Base-by-base conservation (phyloP, 129 eudicot species). In the Heracleum sosnowskyi region DNA sequence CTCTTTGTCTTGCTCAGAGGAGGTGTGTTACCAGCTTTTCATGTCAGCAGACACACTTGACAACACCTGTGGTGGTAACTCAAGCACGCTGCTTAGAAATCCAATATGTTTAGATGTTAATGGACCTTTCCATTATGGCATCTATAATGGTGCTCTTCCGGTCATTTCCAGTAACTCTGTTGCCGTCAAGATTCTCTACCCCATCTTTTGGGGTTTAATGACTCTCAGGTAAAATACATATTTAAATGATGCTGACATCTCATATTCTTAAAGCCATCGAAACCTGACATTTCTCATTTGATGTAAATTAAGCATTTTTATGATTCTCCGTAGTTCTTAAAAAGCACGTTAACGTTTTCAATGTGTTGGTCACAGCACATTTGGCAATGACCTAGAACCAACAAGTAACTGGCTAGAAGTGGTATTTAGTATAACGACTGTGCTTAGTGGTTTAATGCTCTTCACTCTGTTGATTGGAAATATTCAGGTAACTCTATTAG, bases 361-460 rank as follows among this genome's bases (percentile, higher is more conserved):
- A 35, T 47, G 45, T 75, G 9, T 40, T 80, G 77, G 11, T 81
- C 71, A 41, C 86, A 90, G 97, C 80, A 90, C 97, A 2, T 92
- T 92, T 77, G 97, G 97, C 66, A 92, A 92, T 79, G 93, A 87
- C 85, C 87, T 92, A 68, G 97, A 92, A 45, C 97, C 97, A 77
- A 92, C 97, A 17, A 92, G 97, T 77, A 85, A 90, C 66, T 90
- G 93, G 96, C 85, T 92, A 24, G 97, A 92, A 87, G 96, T 90
- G 79, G 80, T 90, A 78, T 92, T 90, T 86, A 90, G 97, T 71
- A 92, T 92, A 33, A 83, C 78, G 69, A 83, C 83, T 36, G 93
- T 90, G 82, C 91, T 92, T 53, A 90, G 96, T 68, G 97, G 97
- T n/a, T 80, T 92, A 45, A 82, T 90, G 93, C 84, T 92, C 51